A percentile compares a stretch with the other conserved stretches of the same genome.
Evolutionary conservation across 2,329 filamentous ascomycete genomes (phyloP).

Genomic region (Aureobasidium lini): DNA sequence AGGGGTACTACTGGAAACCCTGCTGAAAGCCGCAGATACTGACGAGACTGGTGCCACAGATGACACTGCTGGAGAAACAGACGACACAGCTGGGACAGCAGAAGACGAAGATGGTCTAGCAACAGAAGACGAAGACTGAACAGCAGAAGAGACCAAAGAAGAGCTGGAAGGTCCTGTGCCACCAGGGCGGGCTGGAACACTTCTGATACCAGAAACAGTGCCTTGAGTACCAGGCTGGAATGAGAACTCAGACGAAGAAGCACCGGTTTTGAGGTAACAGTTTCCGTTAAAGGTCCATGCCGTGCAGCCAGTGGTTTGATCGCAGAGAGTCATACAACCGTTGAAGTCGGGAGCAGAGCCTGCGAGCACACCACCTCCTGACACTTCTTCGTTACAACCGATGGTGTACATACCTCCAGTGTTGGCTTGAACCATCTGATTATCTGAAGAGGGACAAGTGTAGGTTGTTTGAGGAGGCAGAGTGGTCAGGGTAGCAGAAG

Average conservation of each 20-base stretch:
- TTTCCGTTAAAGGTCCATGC: neutral
- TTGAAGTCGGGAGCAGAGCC: neutral
- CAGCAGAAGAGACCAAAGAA: neutral
- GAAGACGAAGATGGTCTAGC: neutral
- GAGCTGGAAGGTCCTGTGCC: neutral
- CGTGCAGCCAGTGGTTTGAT: neutral
- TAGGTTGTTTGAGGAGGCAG: neutral
- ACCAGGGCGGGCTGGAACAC: neutral
- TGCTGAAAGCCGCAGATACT: neutral
- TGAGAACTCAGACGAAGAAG: neutral
- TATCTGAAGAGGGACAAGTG: neutral
- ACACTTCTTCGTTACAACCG: neutral
- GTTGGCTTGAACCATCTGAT: neutral
- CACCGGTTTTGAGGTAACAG: neutral
- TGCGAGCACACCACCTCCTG: neutral
- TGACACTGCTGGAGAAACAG: neutral
- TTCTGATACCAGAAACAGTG: neutral
- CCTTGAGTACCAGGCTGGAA: neutral
- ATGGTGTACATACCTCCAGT: neutral
- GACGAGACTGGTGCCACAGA: neutral
- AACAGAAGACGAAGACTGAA: neutral
- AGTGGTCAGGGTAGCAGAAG: neutral
- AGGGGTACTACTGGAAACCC: neutral
- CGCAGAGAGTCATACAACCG: neutral
- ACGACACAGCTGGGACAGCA: neutral